These are phyloP conservation scores for Penicillium daleae DNA, from an alignment of 495 filamentous ascomycete genomes.

Conservation along the genomic window DNA sequence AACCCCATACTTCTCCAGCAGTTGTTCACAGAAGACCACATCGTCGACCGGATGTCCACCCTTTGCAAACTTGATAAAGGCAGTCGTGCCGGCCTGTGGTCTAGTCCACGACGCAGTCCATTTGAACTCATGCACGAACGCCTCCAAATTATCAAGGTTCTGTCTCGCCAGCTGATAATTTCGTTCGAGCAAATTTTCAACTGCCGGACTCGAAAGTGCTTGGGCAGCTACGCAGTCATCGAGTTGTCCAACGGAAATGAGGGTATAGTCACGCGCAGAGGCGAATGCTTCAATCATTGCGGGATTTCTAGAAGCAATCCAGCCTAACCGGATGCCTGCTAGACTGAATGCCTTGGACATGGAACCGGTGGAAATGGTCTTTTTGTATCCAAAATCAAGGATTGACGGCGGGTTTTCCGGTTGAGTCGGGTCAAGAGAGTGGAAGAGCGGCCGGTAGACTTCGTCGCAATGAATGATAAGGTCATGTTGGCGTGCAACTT, in stretches of 20 bases:
- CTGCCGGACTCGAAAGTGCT: slow-evolving; percentile 62
- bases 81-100: slow-evolving; percentile 81
- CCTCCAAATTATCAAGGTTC: slow-evolving; percentile 67
- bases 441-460: slow-evolving; percentile 86
- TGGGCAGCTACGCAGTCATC: slow-evolving; percentile 78
- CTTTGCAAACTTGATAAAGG: slow-evolving; percentile 70
- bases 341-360: slow-evolving; percentile 86
- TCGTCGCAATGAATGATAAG: slow-evolving; percentile 79
- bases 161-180: slow-evolving; percentile 70
- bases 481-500: slow-evolving; percentile 60
- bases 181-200: slow-evolving; percentile 65
- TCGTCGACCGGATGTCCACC: slow-evolving; percentile 68
- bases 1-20: slow-evolving; percentile 71
- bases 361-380: slow-evolving; percentile 74
- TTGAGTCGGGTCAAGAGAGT: slow-evolving; percentile 58
- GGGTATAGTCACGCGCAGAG: slow-evolving; percentile 76
- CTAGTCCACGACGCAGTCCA: slow-evolving; percentile 67
- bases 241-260: slow-evolving; percentile 81
- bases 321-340: slow-evolving; percentile 81
- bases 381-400: slow-evolving; percentile 68
- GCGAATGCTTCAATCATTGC: slow-evolving; percentile 66
- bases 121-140: slow-evolving; percentile 60
- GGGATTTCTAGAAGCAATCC: slow-evolving; percentile 70
- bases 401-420: slow-evolving; percentile 64
- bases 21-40: slow-evolving; percentile 64